A percentile compares a stretch with the other conserved stretches of the same genome.
phyloP scores from a whole-genome alignment of 768 basidiomycete species.

The Amyloporia xantha region DNA sequence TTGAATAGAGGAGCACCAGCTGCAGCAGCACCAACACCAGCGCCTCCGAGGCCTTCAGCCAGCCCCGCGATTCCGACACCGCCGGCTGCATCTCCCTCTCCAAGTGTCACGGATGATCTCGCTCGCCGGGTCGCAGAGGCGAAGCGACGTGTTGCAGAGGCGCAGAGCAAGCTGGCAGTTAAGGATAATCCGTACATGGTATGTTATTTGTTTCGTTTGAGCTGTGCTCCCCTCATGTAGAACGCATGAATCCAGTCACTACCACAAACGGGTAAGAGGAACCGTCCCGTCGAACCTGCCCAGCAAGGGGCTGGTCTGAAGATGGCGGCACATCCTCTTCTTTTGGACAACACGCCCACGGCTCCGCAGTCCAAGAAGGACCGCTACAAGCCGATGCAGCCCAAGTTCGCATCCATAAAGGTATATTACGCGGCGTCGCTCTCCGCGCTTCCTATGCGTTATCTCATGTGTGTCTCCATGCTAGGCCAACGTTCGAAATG shows the following conservation, averaged over 20 bases:
- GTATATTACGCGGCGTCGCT: conserved; percentile 41
- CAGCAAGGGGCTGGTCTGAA: conserved; percentile 81
- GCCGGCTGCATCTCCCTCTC: conserved; percentile 31
- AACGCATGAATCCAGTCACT: conserved; percentile 34
- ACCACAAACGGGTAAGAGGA: conserved; percentile 46
- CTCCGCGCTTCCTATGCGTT: background rate
- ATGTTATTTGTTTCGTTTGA: conserved; percentile 23
- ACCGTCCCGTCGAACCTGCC: conserved; percentile 51
- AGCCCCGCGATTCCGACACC: conserved; percentile 19
- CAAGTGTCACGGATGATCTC: conserved; percentile 53
- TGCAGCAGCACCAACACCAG: conserved; percentile 16
- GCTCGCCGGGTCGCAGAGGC: conserved; percentile 76
- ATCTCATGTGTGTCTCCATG: background rate
- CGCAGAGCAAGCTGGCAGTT: conserved; percentile 66
- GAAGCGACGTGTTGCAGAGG: conserved; percentile 76
- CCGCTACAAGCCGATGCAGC: conserved; percentile 96
- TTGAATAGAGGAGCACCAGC: conserved; percentile 41
- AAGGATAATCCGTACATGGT: conserved; percentile 90
- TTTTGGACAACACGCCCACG: conserved; percentile 60
- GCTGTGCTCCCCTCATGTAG: background rate
- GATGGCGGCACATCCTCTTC: conserved; percentile 85
- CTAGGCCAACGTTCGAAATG: conserved; percentile 73
- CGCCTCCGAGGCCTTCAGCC: conserved; percentile 18
- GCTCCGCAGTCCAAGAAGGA: conserved; percentile 78
- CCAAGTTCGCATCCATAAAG: conserved; percentile 96